Percentiles rank a stretch among this genome's conserved stretches.
These are phyloP conservation scores for Aspergillus arachidicola DNA, from an alignment of 2,329 filamentous ascomycete genomes.

Conservation along the genomic window DNA sequence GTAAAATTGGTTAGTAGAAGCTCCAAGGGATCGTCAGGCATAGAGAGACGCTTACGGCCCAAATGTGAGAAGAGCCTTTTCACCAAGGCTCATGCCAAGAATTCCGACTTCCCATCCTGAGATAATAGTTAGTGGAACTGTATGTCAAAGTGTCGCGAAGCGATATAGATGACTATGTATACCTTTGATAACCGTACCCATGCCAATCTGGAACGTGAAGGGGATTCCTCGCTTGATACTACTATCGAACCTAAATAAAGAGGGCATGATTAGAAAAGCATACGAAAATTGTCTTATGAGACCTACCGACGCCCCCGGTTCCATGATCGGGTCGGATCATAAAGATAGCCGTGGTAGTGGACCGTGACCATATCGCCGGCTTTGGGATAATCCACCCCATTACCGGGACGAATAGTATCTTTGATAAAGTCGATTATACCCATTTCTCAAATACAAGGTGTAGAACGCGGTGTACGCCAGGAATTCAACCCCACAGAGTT, in stretches of 20 bases:
- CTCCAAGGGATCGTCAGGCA: neutral
- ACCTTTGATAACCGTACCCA: slow-evolving; percentile 24
- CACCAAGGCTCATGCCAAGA: slow-evolving; percentile 22
- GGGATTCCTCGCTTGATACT: slow-evolving; percentile 23
- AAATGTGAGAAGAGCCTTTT: slow-evolving; percentile 22
- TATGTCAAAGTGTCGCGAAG: neutral
- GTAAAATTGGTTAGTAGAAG: neutral
- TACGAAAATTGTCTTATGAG: neutral
- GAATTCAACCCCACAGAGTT: neutral
- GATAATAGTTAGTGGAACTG: neutral
- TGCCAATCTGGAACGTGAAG: slow-evolving; percentile 21
- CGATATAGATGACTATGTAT: neutral
- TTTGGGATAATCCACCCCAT: slow-evolving; percentile 23
- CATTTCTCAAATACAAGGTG: slow-evolving; percentile 6
- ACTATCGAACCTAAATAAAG: slow-evolving; percentile 18
- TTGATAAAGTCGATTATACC: slow-evolving; percentile 24
- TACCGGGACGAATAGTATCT: slow-evolving; percentile 23
- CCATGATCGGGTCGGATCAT: slow-evolving; percentile 23
- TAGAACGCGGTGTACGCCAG: neutral
- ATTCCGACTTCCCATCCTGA: slow-evolving; percentile 23
- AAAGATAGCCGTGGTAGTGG: slow-evolving; percentile 25
- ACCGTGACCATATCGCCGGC: slow-evolving; percentile 22
- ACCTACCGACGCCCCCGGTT: slow-evolving; percentile 21
- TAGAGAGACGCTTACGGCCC: slow-evolving; percentile 18
- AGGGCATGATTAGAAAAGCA: neutral